A percentile compares a stretch with the other conserved stretches of the same genome.
These are phyloP conservation scores for Fusarium pseudograminearum DNA, from an alignment of 2,329 filamentous ascomycete species.

Conservation along the genomic window DNA sequence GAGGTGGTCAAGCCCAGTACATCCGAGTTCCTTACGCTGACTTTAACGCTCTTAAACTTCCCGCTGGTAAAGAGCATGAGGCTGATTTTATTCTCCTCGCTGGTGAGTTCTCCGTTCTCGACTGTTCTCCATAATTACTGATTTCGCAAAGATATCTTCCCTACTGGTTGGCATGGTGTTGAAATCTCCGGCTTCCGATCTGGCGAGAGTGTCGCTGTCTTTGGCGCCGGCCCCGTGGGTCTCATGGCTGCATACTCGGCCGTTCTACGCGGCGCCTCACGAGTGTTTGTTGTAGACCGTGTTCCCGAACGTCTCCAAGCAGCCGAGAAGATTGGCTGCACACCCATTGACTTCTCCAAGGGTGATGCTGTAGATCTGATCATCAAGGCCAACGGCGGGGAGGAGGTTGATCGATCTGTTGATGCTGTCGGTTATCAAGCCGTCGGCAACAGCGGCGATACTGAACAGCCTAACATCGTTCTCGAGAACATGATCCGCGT, in stretches of 20 bases:
- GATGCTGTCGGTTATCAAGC: constrained; percentile 77
- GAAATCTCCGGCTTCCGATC: constrained; percentile 69
- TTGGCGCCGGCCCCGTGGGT: constrained; percentile 73
- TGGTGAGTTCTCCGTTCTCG: constrained; percentile 37
- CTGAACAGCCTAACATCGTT: constrained; percentile 72
- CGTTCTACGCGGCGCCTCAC: constrained; percentile 69
- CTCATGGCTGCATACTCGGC: constrained; percentile 75
- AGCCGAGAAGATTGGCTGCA: constrained; percentile 71
- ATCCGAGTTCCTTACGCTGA: constrained; percentile 74
- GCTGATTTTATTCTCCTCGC: constrained; percentile 67
- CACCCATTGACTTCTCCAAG: constrained; percentile 70
- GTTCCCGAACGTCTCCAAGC: constrained; percentile 69
- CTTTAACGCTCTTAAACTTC: constrained; percentile 73
- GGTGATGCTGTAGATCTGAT: constrained; percentile 71
- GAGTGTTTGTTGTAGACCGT: constrained; percentile 72
- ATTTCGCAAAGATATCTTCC: constrained; percentile 50
- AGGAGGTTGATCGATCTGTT: constrained; percentile 74
- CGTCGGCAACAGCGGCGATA: constrained; percentile 64
- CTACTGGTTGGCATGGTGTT: constrained; percentile 66
- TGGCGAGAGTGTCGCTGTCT: constrained; percentile 73
- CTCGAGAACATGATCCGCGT: constrained; percentile 73
- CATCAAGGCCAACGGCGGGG: constrained; percentile 66
- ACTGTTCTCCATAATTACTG: constrained; percentile 54
- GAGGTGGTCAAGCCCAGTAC: constrained; percentile 70
- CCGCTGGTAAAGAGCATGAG: constrained; percentile 70